Percentiles rank a stretch among this genome's conserved stretches.
Conservation (phyloP, 2,329 filamentous ascomycete genomes). For the Aspergillus brunneoviolaceus region DNA sequence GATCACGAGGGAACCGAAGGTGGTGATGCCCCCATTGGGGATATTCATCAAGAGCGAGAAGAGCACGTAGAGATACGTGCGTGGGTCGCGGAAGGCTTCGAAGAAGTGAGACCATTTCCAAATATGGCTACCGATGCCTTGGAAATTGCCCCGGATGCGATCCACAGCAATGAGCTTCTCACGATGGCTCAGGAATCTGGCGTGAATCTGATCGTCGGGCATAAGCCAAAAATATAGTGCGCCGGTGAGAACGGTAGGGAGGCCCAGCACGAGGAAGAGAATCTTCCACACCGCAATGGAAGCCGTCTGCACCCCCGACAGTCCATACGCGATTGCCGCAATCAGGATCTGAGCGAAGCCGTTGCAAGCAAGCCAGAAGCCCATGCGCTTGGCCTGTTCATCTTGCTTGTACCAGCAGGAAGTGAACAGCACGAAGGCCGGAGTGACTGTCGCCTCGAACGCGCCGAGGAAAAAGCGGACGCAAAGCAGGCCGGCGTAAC, state of each 20-base stretch:
- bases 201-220: conserved; percentile 9
- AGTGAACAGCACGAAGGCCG: conserved; percentile 15
- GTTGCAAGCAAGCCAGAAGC: conserved; percentile 18
- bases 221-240: conserved; percentile 12
- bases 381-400: conserved; percentile 18
- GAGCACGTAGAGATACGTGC: conserved; percentile 10
- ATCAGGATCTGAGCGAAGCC: conserved; percentile 16
- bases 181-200: conserved; percentile 15
- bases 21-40: conserved; percentile 20
- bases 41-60: conserved; percentile 16
- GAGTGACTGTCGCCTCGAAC: conserved; percentile 16
- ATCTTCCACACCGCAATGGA: neutral
- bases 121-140: conserved; percentile 14
- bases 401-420: conserved; percentile 16
- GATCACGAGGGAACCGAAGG: conserved; percentile 7
- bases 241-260: conserved; percentile 11
- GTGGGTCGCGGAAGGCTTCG: conserved; percentile 15
- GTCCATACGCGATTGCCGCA: conserved; percentile 13
- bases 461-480: conserved; percentile 22
- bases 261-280: conserved; percentile 17
- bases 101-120: conserved; percentile 16
- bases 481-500: conserved; percentile 20
- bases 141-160: conserved; percentile 17
- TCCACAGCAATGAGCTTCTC: conserved; percentile 13
- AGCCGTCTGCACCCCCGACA: neutral